A percentile compares a stretch with the other conserved stretches of the same genome.
phyloP scores from a whole-genome alignment of 306 rosid genomes.

The Trifolium subterraneum region DNA sequence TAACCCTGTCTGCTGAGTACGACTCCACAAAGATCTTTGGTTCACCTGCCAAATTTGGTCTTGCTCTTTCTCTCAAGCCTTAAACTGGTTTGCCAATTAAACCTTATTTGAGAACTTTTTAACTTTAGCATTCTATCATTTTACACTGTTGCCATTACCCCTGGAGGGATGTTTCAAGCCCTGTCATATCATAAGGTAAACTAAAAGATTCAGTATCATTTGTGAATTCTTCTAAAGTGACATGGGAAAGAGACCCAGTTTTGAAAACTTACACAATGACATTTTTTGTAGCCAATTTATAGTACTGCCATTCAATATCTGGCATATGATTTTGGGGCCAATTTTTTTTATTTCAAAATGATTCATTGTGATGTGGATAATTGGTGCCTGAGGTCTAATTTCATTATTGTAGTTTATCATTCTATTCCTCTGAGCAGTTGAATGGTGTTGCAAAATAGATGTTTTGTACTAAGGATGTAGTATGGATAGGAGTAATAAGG shows the following conservation, averaged over 20 bases:
- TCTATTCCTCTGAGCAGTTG: slow-evolving; percentile 7
- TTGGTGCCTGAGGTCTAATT: slow-evolving; percentile 17
- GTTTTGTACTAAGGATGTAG: background rate
- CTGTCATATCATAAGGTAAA: slow-evolving; percentile 47
- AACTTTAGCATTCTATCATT: slow-evolving; percentile 37
- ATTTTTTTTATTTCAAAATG: slow-evolving; percentile 22
- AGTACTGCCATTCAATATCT: slow-evolving; percentile 24
- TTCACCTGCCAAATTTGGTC: slow-evolving; percentile 76
- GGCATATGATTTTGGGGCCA: slow-evolving; percentile 38
- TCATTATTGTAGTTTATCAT: background rate
- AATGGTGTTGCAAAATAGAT: background rate
- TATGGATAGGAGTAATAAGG: slow-evolving; percentile 11
- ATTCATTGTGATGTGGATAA: slow-evolving; percentile 24
- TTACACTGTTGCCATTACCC: slow-evolving; percentile 44
- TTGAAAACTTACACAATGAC: slow-evolving; percentile 50
- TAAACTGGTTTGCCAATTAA: slow-evolving; percentile 47
- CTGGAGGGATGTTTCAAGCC: slow-evolving; percentile 45
- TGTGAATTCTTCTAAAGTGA: slow-evolving; percentile 50
- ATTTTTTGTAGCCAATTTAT: slow-evolving; percentile 43
- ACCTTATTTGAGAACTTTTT: slow-evolving; percentile 20
- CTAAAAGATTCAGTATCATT: slow-evolving; percentile 44
- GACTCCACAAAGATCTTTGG: slow-evolving; percentile 63
- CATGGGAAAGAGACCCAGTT: slow-evolving; percentile 59
- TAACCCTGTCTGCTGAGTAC: slow-evolving; percentile 82
- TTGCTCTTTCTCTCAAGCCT: slow-evolving; percentile 85